Conservation (phyloP, 2,329 filamentous ascomycete genomes). For the Ophiosphaerella narmari region DNA sequence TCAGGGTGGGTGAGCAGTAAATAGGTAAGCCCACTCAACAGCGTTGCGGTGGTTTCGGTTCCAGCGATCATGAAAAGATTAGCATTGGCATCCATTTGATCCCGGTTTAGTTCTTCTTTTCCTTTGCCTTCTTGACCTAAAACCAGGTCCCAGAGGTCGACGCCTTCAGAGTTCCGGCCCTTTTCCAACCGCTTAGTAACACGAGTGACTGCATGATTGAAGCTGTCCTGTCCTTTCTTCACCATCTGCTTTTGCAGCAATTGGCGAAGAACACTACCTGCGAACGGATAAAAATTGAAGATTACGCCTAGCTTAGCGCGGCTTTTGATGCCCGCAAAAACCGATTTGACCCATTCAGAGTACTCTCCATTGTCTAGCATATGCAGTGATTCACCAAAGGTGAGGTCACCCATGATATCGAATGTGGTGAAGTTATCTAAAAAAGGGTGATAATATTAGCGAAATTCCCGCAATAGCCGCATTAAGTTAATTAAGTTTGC, state of each 20-base stretch:
- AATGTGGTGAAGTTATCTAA: constrained; percentile 35
- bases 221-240: constrained; percentile 7
- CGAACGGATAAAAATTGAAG: constrained; percentile 2
- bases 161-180: constrained; percentile 18
- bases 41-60: constrained; percentile 39
- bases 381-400: constrained; percentile 35
- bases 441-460: neutral
- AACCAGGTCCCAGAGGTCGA: constrained; percentile 49
- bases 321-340: neutral
- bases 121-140: constrained; percentile 33
- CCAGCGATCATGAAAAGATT: constrained; percentile 37
- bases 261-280: neutral
- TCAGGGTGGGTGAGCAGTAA: constrained; percentile 25
- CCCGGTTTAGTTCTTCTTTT: constrained; percentile 8
- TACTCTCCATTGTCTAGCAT: constrained; percentile 30
- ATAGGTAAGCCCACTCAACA: constrained; percentile 42
- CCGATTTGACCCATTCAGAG: constrained; percentile 32
- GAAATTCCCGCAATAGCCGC: neutral
- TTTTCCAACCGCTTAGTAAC: constrained; percentile 32
- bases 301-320: neutral
- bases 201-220: constrained; percentile 13
- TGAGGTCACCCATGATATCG: constrained; percentile 39
- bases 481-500: neutral
- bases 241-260: neutral
- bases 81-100: constrained; percentile 36